These are phyloP conservation scores for Lachancea lanzarotensis DNA, from an alignment of 805 yeast genomes.

Conservation along the genomic window DNA sequence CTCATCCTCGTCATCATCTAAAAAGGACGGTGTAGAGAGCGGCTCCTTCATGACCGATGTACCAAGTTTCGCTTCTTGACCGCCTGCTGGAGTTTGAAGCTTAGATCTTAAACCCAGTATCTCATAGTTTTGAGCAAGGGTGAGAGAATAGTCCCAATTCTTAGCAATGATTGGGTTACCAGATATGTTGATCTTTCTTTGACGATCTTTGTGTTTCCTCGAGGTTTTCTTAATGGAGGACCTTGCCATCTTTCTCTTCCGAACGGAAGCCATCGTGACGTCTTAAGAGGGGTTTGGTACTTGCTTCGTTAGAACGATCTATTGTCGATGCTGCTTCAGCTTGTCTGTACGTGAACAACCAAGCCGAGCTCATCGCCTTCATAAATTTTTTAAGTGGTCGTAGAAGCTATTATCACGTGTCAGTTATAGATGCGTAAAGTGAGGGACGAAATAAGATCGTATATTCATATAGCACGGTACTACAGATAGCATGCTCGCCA, in stretches of 20 bases:
- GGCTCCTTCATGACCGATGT: slow-evolving; percentile 34
- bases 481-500: no score
- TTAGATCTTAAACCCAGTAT: slow-evolving; percentile 68
- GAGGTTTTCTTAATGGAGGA: slow-evolving; percentile 66
- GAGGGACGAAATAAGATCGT: no score
- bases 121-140: slow-evolving; percentile 81
- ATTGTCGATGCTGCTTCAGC: not conserved
- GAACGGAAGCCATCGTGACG: slow-evolving; percentile 55
- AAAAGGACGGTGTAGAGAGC: slow-evolving; percentile 18
- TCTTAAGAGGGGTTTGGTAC: no score
- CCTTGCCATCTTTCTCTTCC: slow-evolving; percentile 78
- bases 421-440: not conserved
- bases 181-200: slow-evolving; percentile 56
- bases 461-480: no score
- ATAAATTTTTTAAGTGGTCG: slow-evolving; percentile 1
- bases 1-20: slow-evolving; percentile 30
- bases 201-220: slow-evolving; percentile 63
- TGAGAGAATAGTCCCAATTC: slow-evolving; percentile 80
- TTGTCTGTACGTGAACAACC: not conserved
- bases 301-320: no score
- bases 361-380: slow-evolving; percentile 6
- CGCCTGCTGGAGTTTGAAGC: slow-evolving; percentile 70
- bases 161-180: slow-evolving; percentile 80
- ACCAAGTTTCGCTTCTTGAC: slow-evolving; percentile 54
- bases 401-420: not conserved